A percentile compares a stretch with the other conserved stretches of the same genome.
Evolutionary conservation across 768 basidiomycete species (phyloP).

Genomic region (Cystobasidium onofrii): DNA sequence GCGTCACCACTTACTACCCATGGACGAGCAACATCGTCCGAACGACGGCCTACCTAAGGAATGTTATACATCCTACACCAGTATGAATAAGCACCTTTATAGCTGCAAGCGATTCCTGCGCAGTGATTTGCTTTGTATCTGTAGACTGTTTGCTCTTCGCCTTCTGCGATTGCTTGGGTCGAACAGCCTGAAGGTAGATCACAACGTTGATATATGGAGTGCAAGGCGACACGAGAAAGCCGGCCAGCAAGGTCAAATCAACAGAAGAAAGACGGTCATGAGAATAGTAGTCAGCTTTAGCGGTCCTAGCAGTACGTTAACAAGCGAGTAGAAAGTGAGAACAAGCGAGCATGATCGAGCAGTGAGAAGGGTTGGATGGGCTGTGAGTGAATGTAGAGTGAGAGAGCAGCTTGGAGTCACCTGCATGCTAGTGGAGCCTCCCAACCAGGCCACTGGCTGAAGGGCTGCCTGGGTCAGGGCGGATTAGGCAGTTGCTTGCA

Average conservation of each 20-base stretch:
- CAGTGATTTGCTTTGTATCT: not conserved
- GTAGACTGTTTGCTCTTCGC: slow-evolving; percentile 10
- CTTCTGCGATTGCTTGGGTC: slow-evolving; percentile 12
- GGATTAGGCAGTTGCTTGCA: too few species aligned
- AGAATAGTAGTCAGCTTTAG: slow-evolving; percentile 1
- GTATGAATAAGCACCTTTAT: slow-evolving; percentile 32
- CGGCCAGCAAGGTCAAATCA: too few species aligned
- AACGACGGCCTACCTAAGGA: slow-evolving; percentile 29
- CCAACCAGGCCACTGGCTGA: not conserved
- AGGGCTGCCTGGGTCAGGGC: too few species aligned
- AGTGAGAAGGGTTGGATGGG: not conserved
- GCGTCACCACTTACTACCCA: too few species aligned
- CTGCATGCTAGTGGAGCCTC: not conserved
- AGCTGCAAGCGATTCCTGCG: not conserved
- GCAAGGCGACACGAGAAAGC: not conserved
- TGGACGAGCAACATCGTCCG: too few species aligned
- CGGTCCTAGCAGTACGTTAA: not conserved
- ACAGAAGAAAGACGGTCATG: not conserved
- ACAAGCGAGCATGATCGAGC: not conserved
- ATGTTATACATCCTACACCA: slow-evolving; percentile 39
- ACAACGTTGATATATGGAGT: not conserved
- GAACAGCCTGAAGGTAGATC: slow-evolving; percentile 24
- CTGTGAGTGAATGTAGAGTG: not conserved
- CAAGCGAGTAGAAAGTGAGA: too few species aligned
- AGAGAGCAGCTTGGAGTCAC: not conserved